Conservation (phyloP, 768 basidiomycete genomes). For the Rossbeevera mucosa region DNA sequence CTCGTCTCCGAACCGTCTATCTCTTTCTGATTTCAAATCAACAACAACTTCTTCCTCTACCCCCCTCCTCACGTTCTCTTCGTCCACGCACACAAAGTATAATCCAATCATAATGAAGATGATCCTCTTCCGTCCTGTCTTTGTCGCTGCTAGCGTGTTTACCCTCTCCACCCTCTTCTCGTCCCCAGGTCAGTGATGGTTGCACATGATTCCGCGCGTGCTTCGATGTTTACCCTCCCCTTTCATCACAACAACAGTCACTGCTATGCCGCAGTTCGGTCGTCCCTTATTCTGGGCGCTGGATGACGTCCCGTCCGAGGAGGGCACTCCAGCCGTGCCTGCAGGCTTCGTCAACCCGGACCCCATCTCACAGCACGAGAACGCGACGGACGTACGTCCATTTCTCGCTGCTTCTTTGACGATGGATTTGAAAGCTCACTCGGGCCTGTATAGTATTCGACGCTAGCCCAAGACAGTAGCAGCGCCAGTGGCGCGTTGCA, state of each 20-base stretch:
- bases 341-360: background rate
- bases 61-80: background rate
- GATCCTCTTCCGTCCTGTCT: conserved; percentile 20
- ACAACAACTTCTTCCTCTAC: background rate
- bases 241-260: conserved; percentile 1
- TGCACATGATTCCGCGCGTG: background rate
- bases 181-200: conserved; percentile 10
- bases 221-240: background rate
- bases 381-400: background rate
- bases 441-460: background rate
- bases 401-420: too few species aligned
- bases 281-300: conserved; percentile 9
- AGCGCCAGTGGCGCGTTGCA: conserved; percentile 12
- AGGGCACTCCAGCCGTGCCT: background rate
- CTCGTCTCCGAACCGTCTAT: conserved; percentile 11
- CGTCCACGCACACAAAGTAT: background rate
- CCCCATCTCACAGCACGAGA: background rate
- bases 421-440: background rate
- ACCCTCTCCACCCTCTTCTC: conserved; percentile 9
- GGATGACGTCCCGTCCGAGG: conserved; percentile 2
- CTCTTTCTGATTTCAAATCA: conserved; percentile 1
- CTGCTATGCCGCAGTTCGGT: conserved; percentile 22
- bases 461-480: background rate
- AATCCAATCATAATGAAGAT: conserved; percentile 15
- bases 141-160: conserved; percentile 5